phyloP scores from a whole-genome alignment of 2,329 filamentous ascomycete species.

The Neurospora sp. region DNA sequence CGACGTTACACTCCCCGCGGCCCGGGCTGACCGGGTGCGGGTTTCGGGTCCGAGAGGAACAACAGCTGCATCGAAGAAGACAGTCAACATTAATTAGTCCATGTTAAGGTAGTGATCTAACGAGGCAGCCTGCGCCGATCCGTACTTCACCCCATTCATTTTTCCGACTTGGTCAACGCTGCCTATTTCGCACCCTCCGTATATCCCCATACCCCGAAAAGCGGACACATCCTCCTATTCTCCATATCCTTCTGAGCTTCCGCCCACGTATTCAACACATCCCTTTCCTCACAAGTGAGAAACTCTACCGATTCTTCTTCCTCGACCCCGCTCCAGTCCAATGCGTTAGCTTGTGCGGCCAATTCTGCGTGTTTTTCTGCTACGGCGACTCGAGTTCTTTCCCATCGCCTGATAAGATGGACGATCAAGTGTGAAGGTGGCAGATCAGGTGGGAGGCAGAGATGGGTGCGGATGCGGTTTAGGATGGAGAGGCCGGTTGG shows the following conservation, averaged over 20 bases:
- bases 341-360: not conserved
- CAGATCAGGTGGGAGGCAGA: not conserved
- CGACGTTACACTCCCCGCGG: not conserved
- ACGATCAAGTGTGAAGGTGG: not conserved
- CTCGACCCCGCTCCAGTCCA: conserved; percentile 3
- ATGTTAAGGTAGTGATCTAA: not conserved
- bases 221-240: not conserved
- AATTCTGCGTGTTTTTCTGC: not conserved
- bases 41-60: not conserved
- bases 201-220: not conserved
- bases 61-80: not conserved
- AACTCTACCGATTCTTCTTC: not conserved
- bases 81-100: not conserved
- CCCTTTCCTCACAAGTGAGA: not conserved
- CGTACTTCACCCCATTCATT: not conserved
- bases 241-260: not conserved
- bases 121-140: not conserved
- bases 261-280: not conserved
- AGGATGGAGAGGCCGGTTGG: not conserved
- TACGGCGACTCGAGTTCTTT: not conserved
- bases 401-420: not conserved
- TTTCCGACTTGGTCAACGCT: not conserved
- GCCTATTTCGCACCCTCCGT: not conserved
- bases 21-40: not conserved
- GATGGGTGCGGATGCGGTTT: not conserved